Evolutionary conservation across 78 protist genomes (phyloP).

Genomic region (Dictyostelium intermedium): DNA sequence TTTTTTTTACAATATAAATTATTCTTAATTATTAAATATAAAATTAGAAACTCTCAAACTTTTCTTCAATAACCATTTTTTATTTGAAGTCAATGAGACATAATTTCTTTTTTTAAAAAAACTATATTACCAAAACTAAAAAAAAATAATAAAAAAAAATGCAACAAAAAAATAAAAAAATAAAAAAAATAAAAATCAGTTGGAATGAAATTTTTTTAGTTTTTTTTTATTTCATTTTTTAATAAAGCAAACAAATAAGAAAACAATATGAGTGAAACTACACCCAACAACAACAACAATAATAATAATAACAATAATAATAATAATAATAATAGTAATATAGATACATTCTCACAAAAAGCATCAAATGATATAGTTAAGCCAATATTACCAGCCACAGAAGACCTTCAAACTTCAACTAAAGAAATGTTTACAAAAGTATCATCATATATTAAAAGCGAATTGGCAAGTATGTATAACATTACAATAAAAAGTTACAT

Average conservation of each 20-base stretch:
- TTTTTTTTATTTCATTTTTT: background rate
- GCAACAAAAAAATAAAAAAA: background rate
- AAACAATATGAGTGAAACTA: background rate
- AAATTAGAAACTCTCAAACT: too few relatives aligned
- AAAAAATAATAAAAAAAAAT: too few relatives aligned
- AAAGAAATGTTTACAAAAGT: constrained; percentile 77
- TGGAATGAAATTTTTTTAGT: background rate
- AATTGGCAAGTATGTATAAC: constrained; percentile 67
- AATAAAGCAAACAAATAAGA: background rate
- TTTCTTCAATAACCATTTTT: too few relatives aligned
- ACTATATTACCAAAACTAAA: too few relatives aligned
- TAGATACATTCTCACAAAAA: constrained; percentile 35
- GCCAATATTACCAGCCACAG: constrained; percentile 25
- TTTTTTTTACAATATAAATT: too few relatives aligned
- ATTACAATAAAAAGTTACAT: background rate
- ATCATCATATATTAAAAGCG: constrained; percentile 41
- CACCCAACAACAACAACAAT: background rate
- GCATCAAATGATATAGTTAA: constrained; percentile 41
- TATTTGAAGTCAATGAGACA: too few relatives aligned
- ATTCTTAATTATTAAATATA: too few relatives aligned
- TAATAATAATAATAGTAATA: background rate
- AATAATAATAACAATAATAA: background rate
- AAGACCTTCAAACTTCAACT: constrained; percentile 27
- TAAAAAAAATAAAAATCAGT: background rate
- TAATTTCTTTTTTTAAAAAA: too few relatives aligned